phyloP scores from a whole-genome alignment of 148 eudicot species.

The Amaranthus hypochondriacus region DNA sequence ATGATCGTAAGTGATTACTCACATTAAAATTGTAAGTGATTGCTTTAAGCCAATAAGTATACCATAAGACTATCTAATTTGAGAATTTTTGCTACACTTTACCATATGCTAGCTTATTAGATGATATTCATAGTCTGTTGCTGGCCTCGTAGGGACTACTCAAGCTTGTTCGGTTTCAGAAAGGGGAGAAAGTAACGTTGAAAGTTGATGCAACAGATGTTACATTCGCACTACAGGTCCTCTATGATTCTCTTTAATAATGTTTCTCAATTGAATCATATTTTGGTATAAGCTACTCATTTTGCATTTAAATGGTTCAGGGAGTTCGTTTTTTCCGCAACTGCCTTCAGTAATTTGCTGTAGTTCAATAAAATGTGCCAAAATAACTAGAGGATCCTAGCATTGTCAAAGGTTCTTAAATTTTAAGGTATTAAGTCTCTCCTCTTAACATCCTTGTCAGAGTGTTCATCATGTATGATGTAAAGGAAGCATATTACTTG shows the following conservation, averaged over 20 bases:
- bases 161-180: conserved; percentile 67
- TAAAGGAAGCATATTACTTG: background rate
- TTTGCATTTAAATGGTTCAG: conserved; percentile 30
- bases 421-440: conserved; percentile 1
- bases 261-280: background rate
- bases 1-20: too few relatives aligned
- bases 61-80: too few relatives aligned
- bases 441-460: background rate
- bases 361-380: background rate
- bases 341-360: conserved; percentile 54
- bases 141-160: conserved; percentile 64
- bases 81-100: background rate
- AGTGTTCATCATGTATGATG: background rate
- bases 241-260: background rate
- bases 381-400: background rate
- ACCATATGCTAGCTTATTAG: background rate
- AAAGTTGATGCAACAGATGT: conserved; percentile 82
- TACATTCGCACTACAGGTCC: conserved; percentile 83
- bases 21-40: too few relatives aligned
- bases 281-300: background rate
- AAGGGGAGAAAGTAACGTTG: conserved; percentile 57
- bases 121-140: background rate
- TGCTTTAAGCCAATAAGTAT: too few relatives aligned
- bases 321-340: conserved; percentile 91
- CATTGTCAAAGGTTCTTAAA: background rate